These are phyloP conservation scores for Lithohypha guttulata DNA, from an alignment of 2,329 filamentous ascomycete species.

Conservation along the genomic window DNA sequence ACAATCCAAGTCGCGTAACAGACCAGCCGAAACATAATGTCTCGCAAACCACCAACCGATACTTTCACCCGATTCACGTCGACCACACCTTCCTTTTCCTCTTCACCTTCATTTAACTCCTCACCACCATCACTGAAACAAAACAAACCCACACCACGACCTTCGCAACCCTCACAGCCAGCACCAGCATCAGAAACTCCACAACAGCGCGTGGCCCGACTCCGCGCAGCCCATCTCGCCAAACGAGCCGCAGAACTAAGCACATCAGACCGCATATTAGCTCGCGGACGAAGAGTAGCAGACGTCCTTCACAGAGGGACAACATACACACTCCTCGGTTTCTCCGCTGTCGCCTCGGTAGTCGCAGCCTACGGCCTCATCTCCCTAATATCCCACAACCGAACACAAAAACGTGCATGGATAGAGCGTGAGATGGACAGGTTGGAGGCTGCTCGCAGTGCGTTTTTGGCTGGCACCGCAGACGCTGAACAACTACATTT, in stretches of 20 bases:
- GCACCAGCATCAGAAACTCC: conserved; percentile 45
- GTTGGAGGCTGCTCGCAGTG: conserved; percentile 33
- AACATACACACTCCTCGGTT: conserved; percentile 49
- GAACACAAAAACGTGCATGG: conserved; percentile 52
- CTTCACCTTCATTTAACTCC: conserved; percentile 24
- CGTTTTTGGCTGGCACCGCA: conserved; percentile 31
- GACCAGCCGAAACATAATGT: conserved; percentile 8
- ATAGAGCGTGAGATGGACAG: conserved; percentile 39
- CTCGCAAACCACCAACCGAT: conserved; percentile 35
- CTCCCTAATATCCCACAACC: conserved; percentile 58
- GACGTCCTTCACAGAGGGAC: conserved; percentile 52
- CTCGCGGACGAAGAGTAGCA: conserved; percentile 44
- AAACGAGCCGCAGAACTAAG: conserved; percentile 49
- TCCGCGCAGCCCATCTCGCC: conserved; percentile 57
- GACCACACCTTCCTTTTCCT: conserved; percentile 34
- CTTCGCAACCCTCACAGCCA: conserved; percentile 10
- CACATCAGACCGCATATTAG: conserved; percentile 44
- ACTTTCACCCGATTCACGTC: conserved; percentile 41
- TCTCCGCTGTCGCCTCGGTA: conserved; percentile 48
- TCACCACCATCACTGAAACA: conserved; percentile 25
- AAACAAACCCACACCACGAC: too few species aligned
- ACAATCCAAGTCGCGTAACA: not conserved
- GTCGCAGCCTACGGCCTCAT: conserved; percentile 54
- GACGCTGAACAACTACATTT: conserved; percentile 34
- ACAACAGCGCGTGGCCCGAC: conserved; percentile 56